Conservation (phyloP, 148 eudicot species). For the Cornus suecica region DNA sequence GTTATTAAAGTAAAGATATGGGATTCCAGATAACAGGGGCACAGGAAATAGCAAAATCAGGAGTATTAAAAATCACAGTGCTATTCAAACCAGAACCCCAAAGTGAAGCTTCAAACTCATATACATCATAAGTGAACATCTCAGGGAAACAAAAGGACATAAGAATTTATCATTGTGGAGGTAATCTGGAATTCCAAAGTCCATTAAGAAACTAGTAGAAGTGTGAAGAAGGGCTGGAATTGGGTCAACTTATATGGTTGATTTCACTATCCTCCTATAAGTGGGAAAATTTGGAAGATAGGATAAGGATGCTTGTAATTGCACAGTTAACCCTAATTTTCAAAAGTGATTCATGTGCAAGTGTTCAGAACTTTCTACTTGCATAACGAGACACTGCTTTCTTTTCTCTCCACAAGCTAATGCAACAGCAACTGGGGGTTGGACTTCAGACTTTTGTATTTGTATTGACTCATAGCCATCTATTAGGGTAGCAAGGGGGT, state of each 20-base stretch:
- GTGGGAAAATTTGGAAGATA: no score
- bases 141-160: not conserved
- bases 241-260: not conserved
- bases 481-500: no score
- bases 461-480: no score
- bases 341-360: no score
- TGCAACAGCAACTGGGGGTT: constrained; percentile 3
- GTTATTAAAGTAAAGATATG: not conserved
- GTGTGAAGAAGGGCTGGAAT: not conserved
- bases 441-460: no score
- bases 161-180: not conserved
- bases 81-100: not conserved
- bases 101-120: not conserved
- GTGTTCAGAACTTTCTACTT: no score
- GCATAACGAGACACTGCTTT: not conserved
- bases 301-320: no score
- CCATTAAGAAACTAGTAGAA: not conserved
- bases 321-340: no score
- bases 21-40: not conserved
- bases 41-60: not conserved
- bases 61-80: not conserved
- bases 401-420: constrained; percentile 12
- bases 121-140: no score
- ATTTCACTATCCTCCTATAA: no score
- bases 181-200: not conserved